Conservation (phyloP, 768 basidiomycete species). For the Polyporus arcularius region DNA sequence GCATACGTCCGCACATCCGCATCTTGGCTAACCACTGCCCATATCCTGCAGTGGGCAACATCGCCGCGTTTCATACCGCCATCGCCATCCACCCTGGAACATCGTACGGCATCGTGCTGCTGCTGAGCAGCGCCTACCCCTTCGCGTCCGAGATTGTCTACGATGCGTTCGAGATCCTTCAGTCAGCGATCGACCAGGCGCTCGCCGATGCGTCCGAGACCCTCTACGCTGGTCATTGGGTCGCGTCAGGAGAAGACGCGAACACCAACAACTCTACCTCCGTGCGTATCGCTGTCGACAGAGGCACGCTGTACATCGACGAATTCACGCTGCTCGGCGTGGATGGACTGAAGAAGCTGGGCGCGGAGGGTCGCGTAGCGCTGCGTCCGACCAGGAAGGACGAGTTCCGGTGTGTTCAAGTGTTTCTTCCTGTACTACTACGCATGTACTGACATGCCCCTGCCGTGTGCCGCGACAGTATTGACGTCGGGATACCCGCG, state of each 20-base stretch:
- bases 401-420: conserved; percentile 31
- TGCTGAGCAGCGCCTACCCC: conserved; percentile 25
- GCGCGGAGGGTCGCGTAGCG: conserved; percentile 16
- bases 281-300: conserved; percentile 17
- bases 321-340: conserved; percentile 18
- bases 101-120: conserved; percentile 31
- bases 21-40: too few relatives aligned
- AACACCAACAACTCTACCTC: neutral
- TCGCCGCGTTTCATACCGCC: conserved; percentile 27
- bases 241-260: neutral
- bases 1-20: neutral
- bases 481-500: conserved; percentile 31
- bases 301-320: conserved; percentile 28
- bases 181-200: conserved; percentile 28
- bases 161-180: conserved; percentile 28
- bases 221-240: conserved; percentile 30
- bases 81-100: conserved; percentile 30
- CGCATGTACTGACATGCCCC: neutral
- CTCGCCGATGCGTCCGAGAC: conserved; percentile 12
- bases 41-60: conserved; percentile 25
- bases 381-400: conserved; percentile 30
- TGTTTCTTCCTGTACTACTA: neutral
- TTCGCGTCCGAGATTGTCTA: conserved; percentile 27
- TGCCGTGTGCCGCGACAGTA: conserved; percentile 12
- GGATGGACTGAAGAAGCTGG: conserved; percentile 7